phyloP scores from a whole-genome alignment of 495 filamentous ascomycete genomes.

The Trichoderma virens region DNA sequence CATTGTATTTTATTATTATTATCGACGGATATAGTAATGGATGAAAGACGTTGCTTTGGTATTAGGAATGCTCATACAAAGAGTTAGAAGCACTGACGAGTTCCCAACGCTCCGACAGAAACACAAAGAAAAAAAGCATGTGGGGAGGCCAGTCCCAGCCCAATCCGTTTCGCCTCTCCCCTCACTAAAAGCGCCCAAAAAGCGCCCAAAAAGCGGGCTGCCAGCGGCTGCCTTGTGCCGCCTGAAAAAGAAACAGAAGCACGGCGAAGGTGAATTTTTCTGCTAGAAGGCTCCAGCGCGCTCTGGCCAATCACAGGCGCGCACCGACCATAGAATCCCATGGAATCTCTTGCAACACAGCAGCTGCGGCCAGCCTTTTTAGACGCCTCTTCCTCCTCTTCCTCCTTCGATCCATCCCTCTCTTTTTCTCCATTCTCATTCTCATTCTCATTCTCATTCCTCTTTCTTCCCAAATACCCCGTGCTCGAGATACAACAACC shows the following conservation, averaged over 20 bases:
- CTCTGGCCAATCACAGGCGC: background rate
- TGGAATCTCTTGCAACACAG: conserved; percentile 24
- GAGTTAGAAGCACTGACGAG: too few relatives aligned
- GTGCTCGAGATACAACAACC: background rate
- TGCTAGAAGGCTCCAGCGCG: conserved; percentile 3
- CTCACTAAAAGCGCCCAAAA: too few relatives aligned
- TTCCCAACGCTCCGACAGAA: too few relatives aligned
- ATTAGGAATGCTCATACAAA: too few relatives aligned
- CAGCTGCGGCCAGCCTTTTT: conserved; percentile 27
- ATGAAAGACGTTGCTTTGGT: too few relatives aligned
- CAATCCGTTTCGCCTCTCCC: too few relatives aligned
- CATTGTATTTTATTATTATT: too few relatives aligned
- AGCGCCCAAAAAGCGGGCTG: background rate
- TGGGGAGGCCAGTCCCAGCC: too few relatives aligned
- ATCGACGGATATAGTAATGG: too few relatives aligned
- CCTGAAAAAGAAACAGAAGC: background rate
- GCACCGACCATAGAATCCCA: conserved; percentile 30
- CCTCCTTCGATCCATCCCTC: conserved; percentile 16
- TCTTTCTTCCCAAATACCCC: background rate
- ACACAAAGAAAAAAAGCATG: too few relatives aligned
- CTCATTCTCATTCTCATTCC: conserved; percentile 6
- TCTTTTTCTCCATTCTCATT: conserved; percentile 11
- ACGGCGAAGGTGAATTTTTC: background rate
- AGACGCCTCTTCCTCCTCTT: conserved; percentile 20
- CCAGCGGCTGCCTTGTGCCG: conserved; percentile 1